Evolutionary conservation across 306 rosid species (phyloP).

Genomic region (Rosa persica): DNA sequence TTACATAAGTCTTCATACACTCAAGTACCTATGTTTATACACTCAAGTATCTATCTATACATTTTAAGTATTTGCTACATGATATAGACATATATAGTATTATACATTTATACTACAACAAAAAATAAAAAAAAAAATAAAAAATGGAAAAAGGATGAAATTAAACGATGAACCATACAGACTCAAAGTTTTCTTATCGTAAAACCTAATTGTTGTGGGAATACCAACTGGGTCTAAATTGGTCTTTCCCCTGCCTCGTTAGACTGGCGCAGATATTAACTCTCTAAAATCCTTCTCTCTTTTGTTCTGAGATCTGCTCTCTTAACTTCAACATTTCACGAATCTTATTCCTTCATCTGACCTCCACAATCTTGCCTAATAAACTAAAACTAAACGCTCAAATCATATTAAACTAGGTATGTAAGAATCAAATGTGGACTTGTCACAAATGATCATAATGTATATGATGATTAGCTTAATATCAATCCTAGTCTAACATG

Average conservation of each 20-base stretch:
- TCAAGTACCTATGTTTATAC: no score
- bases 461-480: no score
- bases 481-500: no score
- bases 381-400: background rate
- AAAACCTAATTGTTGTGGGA: background rate
- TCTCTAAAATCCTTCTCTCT: background rate
- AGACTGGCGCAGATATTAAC: background rate
- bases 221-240: background rate
- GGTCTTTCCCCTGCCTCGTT: background rate
- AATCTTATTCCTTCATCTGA: background rate
- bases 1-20: no score
- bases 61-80: no score
- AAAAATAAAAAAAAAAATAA: background rate
- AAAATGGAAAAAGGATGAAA: background rate
- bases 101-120: no score
- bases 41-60: no score
- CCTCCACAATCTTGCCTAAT: background rate
- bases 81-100: no score
- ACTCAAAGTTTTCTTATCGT: background rate
- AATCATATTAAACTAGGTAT: background rate
- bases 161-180: background rate
- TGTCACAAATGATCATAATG: no score
- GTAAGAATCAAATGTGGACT: no score
- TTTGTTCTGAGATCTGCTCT: background rate
- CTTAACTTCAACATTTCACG: background rate